Evolutionary conservation across 225 moss, liverwort and hornwort species (phyloP).

Genomic region (Anthoceros angustus): DNA sequence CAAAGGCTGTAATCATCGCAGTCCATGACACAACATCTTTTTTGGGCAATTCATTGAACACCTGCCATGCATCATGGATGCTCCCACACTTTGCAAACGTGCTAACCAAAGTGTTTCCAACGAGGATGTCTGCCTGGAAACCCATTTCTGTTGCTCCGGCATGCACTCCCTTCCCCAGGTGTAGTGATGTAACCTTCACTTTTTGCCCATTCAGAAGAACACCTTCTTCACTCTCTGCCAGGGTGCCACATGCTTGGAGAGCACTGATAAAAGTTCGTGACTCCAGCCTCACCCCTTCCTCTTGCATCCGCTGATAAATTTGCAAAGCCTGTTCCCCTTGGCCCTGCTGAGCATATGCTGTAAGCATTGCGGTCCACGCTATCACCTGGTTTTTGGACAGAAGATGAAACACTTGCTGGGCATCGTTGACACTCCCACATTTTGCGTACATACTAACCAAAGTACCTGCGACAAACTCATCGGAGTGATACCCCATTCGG

Average conservation of each 20-base stretch:
- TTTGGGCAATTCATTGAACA: not conserved
- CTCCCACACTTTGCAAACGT: not conserved
- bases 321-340: not conserved
- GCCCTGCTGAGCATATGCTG: not conserved
- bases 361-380: not conserved
- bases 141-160: not conserved
- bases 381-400: not conserved
- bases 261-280: not conserved
- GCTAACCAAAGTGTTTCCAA: not conserved
- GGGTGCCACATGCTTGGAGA: not conserved
- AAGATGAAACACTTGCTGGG: not conserved
- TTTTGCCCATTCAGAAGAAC: not conserved
- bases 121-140: not conserved
- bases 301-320: not conserved
- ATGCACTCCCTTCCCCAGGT: not conserved
- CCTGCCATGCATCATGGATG: not conserved
- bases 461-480: not conserved
- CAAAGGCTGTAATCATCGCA: not conserved
- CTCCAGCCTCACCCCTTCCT: not conserved
- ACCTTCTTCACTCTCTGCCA: slow-evolving; percentile 2
- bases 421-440: not conserved
- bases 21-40: not conserved
- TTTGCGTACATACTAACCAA: not conserved
- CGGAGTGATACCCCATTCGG: not conserved
- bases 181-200: not conserved